A percentile compares a stretch with the other conserved stretches of the same genome.
phyloP scores from a whole-genome alignment of 1,284 basidiomycete species.

The Earliella scabrosa region DNA sequence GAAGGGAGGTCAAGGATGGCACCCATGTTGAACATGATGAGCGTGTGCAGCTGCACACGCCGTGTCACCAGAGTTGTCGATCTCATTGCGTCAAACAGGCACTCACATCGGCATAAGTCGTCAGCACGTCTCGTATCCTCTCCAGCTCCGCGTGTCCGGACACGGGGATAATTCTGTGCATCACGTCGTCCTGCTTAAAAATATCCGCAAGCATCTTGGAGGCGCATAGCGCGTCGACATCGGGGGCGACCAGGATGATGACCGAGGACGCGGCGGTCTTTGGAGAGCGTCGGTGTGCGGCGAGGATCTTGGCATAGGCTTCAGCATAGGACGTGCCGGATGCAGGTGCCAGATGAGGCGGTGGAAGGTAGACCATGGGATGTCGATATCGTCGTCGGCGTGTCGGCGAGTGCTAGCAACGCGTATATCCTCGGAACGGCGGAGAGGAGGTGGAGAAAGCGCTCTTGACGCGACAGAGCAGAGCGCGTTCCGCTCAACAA shows the following conservation, averaged over 20 bases:
- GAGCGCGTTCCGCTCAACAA: slow-evolving; percentile 24
- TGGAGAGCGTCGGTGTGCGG: slow-evolving; percentile 74
- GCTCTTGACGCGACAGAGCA: background rate
- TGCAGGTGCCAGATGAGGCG: slow-evolving; percentile 64
- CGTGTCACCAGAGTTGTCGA: slow-evolving; percentile 1
- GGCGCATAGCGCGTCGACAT: slow-evolving; percentile 91
- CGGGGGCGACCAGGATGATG: slow-evolving; percentile 85
- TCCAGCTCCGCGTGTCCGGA: slow-evolving; percentile 84
- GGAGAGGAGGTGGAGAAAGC: background rate
- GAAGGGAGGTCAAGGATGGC: slow-evolving; percentile 84
- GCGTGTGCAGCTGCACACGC: slow-evolving; percentile 79
- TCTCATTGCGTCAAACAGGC: background rate
- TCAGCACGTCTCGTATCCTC: slow-evolving; percentile 67
- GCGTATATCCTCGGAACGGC: background rate
- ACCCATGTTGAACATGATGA: slow-evolving; percentile 94
- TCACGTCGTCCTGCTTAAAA: slow-evolving; percentile 92
- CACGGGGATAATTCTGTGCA: slow-evolving; percentile 91
- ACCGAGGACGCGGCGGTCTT: slow-evolving; percentile 80
- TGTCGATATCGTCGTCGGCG: background rate
- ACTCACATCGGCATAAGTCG: slow-evolving; percentile 71
- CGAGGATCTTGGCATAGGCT: slow-evolving; percentile 79
- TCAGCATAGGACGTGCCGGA: slow-evolving; percentile 73
- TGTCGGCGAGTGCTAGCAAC: background rate
- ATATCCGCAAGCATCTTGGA: slow-evolving; percentile 89
- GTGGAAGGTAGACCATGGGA: slow-evolving; percentile 69